These are phyloP conservation scores for Penicillium canescens DNA, from an alignment of 495 filamentous ascomycete species.

Conservation along the genomic window DNA sequence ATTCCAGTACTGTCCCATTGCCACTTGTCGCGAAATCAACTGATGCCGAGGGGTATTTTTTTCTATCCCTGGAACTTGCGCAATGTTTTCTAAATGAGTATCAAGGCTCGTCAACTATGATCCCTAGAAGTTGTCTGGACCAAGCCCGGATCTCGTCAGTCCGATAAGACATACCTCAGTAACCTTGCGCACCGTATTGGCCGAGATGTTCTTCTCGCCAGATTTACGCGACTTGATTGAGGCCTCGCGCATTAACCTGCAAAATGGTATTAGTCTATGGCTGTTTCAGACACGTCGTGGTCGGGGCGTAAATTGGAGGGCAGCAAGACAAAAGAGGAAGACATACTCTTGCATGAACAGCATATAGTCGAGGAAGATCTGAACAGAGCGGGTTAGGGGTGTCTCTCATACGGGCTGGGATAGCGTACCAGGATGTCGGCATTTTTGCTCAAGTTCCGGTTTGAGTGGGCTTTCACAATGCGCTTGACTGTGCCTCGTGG, in stretches of 20 bases:
- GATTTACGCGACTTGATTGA: constrained; percentile 71
- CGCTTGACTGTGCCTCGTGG: constrained; percentile 83
- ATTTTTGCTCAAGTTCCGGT: constrained; percentile 78
- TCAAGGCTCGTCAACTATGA: constrained; percentile 11
- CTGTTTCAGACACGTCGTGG: not conserved
- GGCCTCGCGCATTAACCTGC: constrained; percentile 82
- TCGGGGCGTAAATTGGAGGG: not conserved
- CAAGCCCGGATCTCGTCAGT: not conserved
- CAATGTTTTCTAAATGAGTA: constrained; percentile 57
- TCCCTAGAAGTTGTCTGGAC: not conserved
- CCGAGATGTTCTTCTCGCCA: constrained; percentile 71
- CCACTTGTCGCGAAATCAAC: too few species aligned
- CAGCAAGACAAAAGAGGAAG: not conserved
- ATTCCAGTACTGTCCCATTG: too few species aligned
- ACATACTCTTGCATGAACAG: constrained; percentile 85
- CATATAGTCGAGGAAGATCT: constrained; percentile 90
- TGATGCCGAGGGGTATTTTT: too few species aligned
- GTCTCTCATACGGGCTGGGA: not conserved
- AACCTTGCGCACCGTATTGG: constrained; percentile 73
- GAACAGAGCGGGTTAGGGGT: not conserved
- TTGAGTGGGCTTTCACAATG: constrained; percentile 86
- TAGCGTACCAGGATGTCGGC: constrained; percentile 78
- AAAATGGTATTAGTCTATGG: not conserved
- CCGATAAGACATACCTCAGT: constrained; percentile 58
- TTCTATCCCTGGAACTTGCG: constrained; percentile 73